These are phyloP conservation scores for Farysia itapuensis DNA, from an alignment of 1,284 basidiomycete genomes.

Conservation along the genomic window DNA sequence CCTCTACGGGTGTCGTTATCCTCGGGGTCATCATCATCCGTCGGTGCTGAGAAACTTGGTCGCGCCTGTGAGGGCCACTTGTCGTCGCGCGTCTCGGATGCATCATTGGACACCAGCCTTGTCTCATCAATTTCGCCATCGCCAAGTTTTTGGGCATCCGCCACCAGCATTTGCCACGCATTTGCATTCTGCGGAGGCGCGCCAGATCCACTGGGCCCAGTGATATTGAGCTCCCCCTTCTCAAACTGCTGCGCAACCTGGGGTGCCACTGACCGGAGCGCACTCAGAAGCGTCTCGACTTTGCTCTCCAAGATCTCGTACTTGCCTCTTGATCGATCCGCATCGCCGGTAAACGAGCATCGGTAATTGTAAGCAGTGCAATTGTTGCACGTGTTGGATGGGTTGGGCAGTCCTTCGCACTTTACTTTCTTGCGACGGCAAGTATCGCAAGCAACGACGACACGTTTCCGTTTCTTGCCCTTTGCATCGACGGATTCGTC, in stretches of 20 bases:
- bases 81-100: background rate
- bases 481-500: slow-evolving; percentile 13
- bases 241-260: slow-evolving; percentile 45
- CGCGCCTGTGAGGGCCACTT: slow-evolving; percentile 1
- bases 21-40: background rate
- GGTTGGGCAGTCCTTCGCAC: slow-evolving; percentile 50
- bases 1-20: slow-evolving; percentile 1
- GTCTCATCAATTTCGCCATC: background rate
- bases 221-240: slow-evolving; percentile 41
- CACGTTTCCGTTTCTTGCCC: slow-evolving; percentile 35
- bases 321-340: slow-evolving; percentile 43
- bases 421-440: slow-evolving; percentile 53
- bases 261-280: slow-evolving; percentile 45
- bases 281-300: slow-evolving; percentile 44
- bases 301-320: slow-evolving; percentile 56
- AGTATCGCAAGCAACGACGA: slow-evolving; percentile 51
- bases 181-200: slow-evolving; percentile 37
- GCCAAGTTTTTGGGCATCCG: background rate
- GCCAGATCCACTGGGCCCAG: slow-evolving; percentile 18
- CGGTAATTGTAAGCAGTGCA: slow-evolving; percentile 43
- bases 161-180: slow-evolving; percentile 18
- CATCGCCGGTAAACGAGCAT: slow-evolving; percentile 46
- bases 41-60: background rate
- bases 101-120: background rate
- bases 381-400: slow-evolving; percentile 42